A percentile compares a stretch with the other conserved stretches of the same genome.
phyloP scores from a whole-genome alignment of 2,329 filamentous ascomycete species.

The Ophiostoma ulmi region DNA sequence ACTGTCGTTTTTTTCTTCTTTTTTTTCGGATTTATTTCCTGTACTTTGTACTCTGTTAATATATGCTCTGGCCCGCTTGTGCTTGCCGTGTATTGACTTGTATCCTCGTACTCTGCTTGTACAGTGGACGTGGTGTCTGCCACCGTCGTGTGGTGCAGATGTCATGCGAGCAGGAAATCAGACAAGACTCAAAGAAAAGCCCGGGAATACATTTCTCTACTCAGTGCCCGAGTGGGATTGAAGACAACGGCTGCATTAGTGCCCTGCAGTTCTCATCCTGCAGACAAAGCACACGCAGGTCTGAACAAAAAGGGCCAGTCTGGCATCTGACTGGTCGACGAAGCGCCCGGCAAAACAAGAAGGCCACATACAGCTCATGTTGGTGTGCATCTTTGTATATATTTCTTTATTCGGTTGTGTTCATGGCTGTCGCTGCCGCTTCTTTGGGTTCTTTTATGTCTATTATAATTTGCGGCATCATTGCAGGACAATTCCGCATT shows the following conservation, averaged over 20 bases:
- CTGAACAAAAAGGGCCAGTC: neutral
- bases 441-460: neutral
- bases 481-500: too few species aligned
- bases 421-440: neutral
- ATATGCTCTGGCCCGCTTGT: too few species aligned
- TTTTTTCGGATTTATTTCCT: too few species aligned
- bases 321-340: conserved; percentile 22
- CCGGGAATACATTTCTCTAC: neutral
- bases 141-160: too few species aligned
- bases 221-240: neutral
- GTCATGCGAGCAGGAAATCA: too few species aligned
- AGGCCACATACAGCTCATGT: neutral
- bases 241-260: conserved; percentile 18
- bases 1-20: too few species aligned
- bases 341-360: conserved; percentile 20
- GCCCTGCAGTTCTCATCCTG: conserved; percentile 18
- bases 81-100: too few species aligned
- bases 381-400: too few species aligned
- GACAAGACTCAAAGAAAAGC: too few species aligned
- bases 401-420: neutral
- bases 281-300: conserved; percentile 13
- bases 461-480: neutral
- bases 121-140: too few species aligned
- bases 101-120: too few species aligned
- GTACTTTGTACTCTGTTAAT: too few species aligned